Base-by-base conservation (phyloP, 331 rosid species). In the Phaseolus coccineus region DNA sequence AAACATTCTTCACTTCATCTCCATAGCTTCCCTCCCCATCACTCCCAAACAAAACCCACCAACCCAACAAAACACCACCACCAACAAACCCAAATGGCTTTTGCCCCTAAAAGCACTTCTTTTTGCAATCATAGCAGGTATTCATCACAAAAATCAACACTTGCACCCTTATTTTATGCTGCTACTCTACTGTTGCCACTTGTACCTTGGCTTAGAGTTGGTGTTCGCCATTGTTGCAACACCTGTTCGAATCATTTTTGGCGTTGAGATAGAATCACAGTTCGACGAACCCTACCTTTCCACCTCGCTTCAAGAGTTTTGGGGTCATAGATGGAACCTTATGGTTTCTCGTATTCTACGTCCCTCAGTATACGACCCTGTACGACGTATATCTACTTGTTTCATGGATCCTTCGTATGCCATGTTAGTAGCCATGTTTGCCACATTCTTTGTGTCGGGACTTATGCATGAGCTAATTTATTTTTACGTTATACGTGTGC, bases 261-360 rank as follows among this genome's bases (percentile, higher is more conserved):
- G 86, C 3, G 81, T 85, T 4, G 89, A 88, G 69, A 71, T 94
- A 0, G 94, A 89, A 44, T 92, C 91, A 0, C 94, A 87, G 10
- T 94, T 85, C 85, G 31, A 90, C 24, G 85, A 92, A 69, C 97
- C 98, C 0, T 88, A 90, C 52, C 87, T 89, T 3, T n/a, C 80
- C 31, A 87, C 95, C 1, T 92, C 97, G 0, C 89, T 94, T 27
- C 97, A 90, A 44, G 91, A 94, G 56, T 94, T 90, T 11, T 94
- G 97, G 97, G 92, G 97, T 8, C 92, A 79, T 8, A 77, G 97
- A 44, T 94, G 95, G 98, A 94, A 92, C 61, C 96, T 92, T 47
- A 86, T 30, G 31, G 31, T 30, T 2, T 85, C 4, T 37, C 4
- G 4, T 77, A 81, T 88, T 15, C 89, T 92, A 28, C 90, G 89